Percentiles rank a stretch among this genome's conserved stretches.
Conservation (phyloP, 768 basidiomycete species). For the Sporobolomyces roseus region DNA sequence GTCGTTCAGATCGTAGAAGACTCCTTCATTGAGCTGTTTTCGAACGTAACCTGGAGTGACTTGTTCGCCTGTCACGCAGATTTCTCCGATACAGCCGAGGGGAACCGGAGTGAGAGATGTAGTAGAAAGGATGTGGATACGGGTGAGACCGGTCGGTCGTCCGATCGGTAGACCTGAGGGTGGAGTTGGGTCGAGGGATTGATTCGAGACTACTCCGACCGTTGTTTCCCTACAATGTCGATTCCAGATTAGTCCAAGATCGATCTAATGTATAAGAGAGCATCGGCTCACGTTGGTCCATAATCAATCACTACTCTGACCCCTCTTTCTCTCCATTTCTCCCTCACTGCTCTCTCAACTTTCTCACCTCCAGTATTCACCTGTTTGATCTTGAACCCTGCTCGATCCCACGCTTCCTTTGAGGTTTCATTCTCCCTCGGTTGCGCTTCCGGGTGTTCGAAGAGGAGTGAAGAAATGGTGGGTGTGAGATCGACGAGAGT, state of each 20-base stretch:
- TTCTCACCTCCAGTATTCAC: constrained; percentile 40
- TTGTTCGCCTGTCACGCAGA: constrained; percentile 37
- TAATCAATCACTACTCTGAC: constrained; percentile 40
- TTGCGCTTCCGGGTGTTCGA: constrained; percentile 36
- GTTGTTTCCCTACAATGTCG: constrained; percentile 26
- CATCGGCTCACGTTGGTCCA: constrained; percentile 30
- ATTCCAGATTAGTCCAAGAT: not conserved
- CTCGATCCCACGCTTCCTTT: constrained; percentile 22
- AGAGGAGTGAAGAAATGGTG: constrained; percentile 31
- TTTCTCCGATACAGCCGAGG: constrained; percentile 38
- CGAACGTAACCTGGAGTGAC: constrained; percentile 37
- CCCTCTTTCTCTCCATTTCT: constrained; percentile 36
- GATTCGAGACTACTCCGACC: constrained; percentile 41
- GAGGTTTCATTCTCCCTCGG: constrained; percentile 18
- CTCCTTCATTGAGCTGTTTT: constrained; percentile 31
- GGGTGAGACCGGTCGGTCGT: constrained; percentile 28
- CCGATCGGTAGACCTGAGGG: constrained; percentile 31
- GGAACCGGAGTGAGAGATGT: constrained; percentile 9
- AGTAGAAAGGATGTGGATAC: constrained; percentile 27
- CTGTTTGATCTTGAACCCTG: constrained; percentile 36
- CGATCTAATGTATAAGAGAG: not conserved
- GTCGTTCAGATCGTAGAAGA: constrained; percentile 15
- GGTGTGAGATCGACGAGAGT: constrained; percentile 42
- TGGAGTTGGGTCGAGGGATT: constrained; percentile 11
- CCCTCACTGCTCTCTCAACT: constrained; percentile 35